Evolutionary conservation across 176 grass and related monocot genomes (phyloP), one percentile per base, ranked within the genome.

Genomic region (Paspalum notatum): DNA sequence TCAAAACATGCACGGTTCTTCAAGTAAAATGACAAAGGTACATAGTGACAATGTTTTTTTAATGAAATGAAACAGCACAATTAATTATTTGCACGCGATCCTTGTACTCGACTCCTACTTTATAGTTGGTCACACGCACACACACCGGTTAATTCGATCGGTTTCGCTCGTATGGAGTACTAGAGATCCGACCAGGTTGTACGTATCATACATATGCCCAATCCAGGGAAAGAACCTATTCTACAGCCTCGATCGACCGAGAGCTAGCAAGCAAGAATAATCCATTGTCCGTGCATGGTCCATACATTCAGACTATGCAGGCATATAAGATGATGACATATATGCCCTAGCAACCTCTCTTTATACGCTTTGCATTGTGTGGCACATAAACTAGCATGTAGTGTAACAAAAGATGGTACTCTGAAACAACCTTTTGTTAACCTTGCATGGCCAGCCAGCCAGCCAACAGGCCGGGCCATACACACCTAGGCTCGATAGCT

Each of bases 331-430:
- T 32, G 32, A 32, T 32, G 32, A 32, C 32, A 71, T 39, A 78
- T 47, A 85, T 72, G 38, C 46, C 40, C 39, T 53, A 15, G n/a
- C n/a, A n/a, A n/a, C 27, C 59, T 59, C 64, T 62, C 65, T 85
- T 85, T 85, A 69, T 20, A 82, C 77, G 21, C 75, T 44, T 84
- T 81, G 44, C 32, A 32, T 32, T 79, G 57, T 76, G 63, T 76
- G 78, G 68, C 78, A 85, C 72, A 85, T 77, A 66, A 79, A n/a
- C n/a, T n/a, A n/a, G 62, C 76, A 78, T 65, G 24, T 55, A 55
- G 32, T 59, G 53, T 64, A 57, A 73, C 87, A 85, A 90, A 90
- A 90, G 83, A 90, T 80, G 32, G 32, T 32, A 32, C 2, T 32
- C 83, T 67, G 68, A 68, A 79, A 18, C 18, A 50, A 49, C 26